Conservation (phyloP, 352 stramenopile genomes). For the Globisporangium irregulare region DNA sequence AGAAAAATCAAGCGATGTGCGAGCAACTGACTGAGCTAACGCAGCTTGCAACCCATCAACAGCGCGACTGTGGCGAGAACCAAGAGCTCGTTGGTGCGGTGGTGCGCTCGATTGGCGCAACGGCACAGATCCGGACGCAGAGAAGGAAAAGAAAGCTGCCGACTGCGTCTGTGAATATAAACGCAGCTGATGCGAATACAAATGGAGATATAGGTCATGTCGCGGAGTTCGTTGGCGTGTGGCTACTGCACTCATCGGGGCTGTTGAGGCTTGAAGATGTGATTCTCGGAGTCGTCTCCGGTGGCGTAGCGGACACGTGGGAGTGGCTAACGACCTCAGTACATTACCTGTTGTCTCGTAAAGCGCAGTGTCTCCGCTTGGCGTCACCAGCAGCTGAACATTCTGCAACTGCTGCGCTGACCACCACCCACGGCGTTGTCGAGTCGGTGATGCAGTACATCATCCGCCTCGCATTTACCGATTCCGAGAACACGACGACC, state of each 20-base stretch:
- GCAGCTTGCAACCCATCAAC: neutral
- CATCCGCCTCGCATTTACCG: conserved; percentile 21
- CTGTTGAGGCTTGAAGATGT: conserved; percentile 27
- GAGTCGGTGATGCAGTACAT: conserved; percentile 20
- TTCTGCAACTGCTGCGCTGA: neutral
- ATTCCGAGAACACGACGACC: neutral
- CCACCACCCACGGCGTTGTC: conserved; percentile 10
- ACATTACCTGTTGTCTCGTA: neutral
- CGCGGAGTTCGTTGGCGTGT: conserved; percentile 11
- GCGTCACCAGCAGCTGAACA: neutral
- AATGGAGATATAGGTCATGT: neutral
- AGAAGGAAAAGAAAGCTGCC: conserved; percentile 8
- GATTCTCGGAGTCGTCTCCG: neutral
- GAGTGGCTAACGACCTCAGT: conserved; percentile 9
- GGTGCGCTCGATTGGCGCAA: conserved; percentile 6
- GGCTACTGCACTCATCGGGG: conserved; percentile 15
- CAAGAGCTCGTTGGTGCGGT: conserved; percentile 9
- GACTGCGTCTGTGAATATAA: neutral
- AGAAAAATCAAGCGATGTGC: neutral
- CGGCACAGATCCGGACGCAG: neutral
- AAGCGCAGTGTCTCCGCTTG: neutral
- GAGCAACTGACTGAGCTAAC: neutral
- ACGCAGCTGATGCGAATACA: too few relatives aligned
- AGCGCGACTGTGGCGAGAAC: neutral
- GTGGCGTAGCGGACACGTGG: neutral